phyloP scores from a whole-genome alignment of 345 rosid species.

The Camelina hispida region DNA sequence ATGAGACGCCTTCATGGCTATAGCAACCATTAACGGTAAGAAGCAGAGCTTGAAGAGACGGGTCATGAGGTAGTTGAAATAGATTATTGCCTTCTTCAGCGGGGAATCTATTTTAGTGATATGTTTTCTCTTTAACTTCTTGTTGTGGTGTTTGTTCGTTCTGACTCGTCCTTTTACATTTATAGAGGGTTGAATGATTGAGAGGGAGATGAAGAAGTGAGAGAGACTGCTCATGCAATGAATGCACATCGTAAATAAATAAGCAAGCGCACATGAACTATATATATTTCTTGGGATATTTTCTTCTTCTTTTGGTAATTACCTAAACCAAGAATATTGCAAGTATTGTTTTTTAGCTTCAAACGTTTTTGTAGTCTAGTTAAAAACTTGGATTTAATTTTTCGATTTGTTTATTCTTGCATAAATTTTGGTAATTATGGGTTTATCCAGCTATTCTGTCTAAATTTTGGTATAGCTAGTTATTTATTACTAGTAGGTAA shows the following conservation, averaged over 20 bases:
- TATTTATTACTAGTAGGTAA: too few species aligned
- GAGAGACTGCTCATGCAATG: conserved; percentile 14
- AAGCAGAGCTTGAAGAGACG: conserved; percentile 35
- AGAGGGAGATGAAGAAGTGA: too few species aligned
- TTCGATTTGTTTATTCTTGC: too few species aligned
- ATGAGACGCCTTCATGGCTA: conserved; percentile 25
- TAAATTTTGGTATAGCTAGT: too few species aligned
- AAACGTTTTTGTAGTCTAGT: neutral
- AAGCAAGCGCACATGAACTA: neutral
- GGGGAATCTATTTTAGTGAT: conserved; percentile 23
- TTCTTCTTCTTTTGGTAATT: conserved; percentile 2
- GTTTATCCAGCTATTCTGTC: too few species aligned
- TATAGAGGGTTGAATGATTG: conserved; percentile 36
- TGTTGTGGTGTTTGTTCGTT: conserved; percentile 25
- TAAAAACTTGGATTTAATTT: too few species aligned
- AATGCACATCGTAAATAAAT: conserved; percentile 10
- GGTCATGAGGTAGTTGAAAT: conserved; percentile 15
- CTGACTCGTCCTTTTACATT: conserved; percentile 28
- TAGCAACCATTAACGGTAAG: neutral
- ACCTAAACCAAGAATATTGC: conserved; percentile 1
- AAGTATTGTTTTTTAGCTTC: neutral
- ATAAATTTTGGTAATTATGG: too few species aligned
- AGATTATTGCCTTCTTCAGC: conserved; percentile 12
- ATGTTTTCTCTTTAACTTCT: conserved; percentile 19
- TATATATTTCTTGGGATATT: neutral